Percentiles rank a stretch among this genome's conserved stretches.
Conservation (phyloP, 495 filamentous ascomycete species). For the Pyrenula aspistea region DNA sequence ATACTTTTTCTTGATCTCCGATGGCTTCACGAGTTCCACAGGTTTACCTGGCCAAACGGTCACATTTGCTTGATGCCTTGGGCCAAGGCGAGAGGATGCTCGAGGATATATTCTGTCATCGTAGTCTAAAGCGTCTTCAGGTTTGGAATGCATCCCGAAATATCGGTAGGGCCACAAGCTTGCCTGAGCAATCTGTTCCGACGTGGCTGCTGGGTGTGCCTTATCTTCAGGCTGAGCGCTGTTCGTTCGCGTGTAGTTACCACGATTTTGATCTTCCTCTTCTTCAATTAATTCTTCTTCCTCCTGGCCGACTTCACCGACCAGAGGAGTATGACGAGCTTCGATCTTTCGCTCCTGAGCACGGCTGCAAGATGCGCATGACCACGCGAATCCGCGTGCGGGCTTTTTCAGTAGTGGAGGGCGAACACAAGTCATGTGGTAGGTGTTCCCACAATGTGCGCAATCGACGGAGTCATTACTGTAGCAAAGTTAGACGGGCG, state of each 20-base stretch:
- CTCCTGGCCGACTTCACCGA: conserved; percentile 41
- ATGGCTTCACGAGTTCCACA: conserved; percentile 79
- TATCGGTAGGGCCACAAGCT: conserved; percentile 96
- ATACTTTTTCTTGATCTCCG: conserved; percentile 71
- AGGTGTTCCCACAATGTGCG: conserved; percentile 85
- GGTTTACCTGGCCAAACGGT: conserved; percentile 71
- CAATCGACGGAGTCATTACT: conserved; percentile 94
- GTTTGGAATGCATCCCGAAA: conserved; percentile 86
- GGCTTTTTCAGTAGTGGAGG: conserved; percentile 92
- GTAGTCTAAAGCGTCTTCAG: conserved; percentile 93
- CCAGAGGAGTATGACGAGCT: conserved; percentile 70
- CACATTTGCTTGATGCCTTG: conserved; percentile 84
- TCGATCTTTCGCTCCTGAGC: conserved; percentile 88
- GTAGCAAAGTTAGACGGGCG: conserved; percentile 5
- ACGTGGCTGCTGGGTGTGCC: conserved; percentile 57
- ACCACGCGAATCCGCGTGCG: conserved; percentile 95
- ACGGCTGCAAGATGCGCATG: conserved; percentile 88
- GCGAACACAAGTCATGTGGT: conserved; percentile 97
- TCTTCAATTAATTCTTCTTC: conserved; percentile 67
- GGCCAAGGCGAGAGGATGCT: conserved; percentile 83
- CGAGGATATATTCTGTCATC: conserved; percentile 97
- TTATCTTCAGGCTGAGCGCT: conserved; percentile 40
- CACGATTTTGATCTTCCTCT: conserved; percentile 56
- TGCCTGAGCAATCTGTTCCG: conserved; percentile 83
- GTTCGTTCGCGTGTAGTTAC: conserved; percentile 45